Evolutionary conservation across 2,329 filamentous ascomycete genomes (phyloP).

Genomic region (Celoporthe dispersa): DNA sequence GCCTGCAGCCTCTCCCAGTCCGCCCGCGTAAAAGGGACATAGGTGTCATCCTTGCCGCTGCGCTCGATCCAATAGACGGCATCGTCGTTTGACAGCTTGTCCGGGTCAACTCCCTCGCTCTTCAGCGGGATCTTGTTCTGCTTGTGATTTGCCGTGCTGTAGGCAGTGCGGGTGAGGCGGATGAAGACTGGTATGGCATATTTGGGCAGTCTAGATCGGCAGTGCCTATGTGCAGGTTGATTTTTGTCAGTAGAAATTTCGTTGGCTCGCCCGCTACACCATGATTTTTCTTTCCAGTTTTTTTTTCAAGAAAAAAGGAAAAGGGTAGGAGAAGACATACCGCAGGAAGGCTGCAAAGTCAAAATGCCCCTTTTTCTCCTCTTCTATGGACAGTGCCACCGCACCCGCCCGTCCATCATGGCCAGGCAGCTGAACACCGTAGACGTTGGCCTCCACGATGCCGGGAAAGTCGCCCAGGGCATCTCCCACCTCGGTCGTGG

Average conservation of each 20-base stretch:
- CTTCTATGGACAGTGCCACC: conserved; percentile 62
- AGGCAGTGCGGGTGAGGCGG: conserved; percentile 60
- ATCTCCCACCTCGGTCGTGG: conserved; percentile 69
- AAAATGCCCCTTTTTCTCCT: conserved; percentile 52
- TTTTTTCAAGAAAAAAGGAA: no score
- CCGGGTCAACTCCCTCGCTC: conserved; percentile 67
- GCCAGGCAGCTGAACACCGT: conserved; percentile 67
- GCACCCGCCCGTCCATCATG: conserved; percentile 73
- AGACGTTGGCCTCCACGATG: conserved; percentile 70
- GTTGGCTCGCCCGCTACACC: background rate
- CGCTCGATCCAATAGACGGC: conserved; percentile 61
- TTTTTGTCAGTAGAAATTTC: background rate
- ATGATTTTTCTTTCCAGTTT: no score
- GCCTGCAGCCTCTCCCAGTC: conserved; percentile 57
- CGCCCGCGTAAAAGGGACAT: conserved; percentile 60
- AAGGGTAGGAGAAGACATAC: conserved; percentile 38
- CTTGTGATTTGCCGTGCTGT: conserved; percentile 76
- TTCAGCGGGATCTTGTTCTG: conserved; percentile 76
- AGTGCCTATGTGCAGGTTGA: conserved; percentile 45
- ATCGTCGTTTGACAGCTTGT: conserved; percentile 47
- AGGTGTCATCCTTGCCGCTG: conserved; percentile 56
- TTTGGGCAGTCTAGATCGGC: conserved; percentile 63
- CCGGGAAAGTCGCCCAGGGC: conserved; percentile 63
- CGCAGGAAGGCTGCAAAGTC: conserved; percentile 63
- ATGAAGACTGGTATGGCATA: conserved; percentile 80